Evolutionary conservation across 23 red algal species (phyloP).

Genomic region (Pyropia haitanensis): DNA sequence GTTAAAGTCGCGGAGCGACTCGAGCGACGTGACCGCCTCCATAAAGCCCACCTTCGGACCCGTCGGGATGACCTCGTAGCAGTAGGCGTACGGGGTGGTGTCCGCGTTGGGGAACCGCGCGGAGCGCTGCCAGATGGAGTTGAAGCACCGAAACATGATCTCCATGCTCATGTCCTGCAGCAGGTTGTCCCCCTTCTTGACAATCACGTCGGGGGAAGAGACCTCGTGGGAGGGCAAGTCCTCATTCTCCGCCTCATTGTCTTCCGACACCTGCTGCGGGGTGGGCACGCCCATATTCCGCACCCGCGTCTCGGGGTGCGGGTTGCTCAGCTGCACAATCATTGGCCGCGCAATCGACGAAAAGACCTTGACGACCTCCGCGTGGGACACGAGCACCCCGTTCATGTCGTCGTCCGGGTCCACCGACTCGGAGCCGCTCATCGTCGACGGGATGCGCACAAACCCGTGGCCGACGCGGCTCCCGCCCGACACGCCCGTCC

Average conservation of each 20-base stretch:
- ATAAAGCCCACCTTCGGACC: conserved; percentile 36
- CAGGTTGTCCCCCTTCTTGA: conserved; percentile 69
- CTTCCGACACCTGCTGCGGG: conserved; percentile 17
- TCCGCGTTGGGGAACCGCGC: conserved; percentile 4
- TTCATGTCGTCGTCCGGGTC: conserved; percentile 15
- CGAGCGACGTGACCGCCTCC: conserved; percentile 51
- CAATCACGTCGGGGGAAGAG: conserved; percentile 18
- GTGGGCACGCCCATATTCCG: conserved; percentile 13
- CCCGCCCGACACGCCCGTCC: background rate
- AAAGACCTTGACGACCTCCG: conserved; percentile 55
- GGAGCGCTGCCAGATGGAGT: conserved; percentile 50
- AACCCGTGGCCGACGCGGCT: background rate
- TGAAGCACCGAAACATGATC: conserved; percentile 62
- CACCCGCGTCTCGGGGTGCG: conserved; percentile 26
- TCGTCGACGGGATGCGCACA: background rate
- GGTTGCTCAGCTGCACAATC: conserved; percentile 43
- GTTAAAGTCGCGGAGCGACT: conserved; percentile 37
- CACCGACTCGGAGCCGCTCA: conserved; percentile 19
- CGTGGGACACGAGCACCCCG: conserved; percentile 31
- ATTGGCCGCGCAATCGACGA: conserved; percentile 65
- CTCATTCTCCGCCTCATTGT: conserved; percentile 29
- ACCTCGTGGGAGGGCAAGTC: conserved; percentile 16
- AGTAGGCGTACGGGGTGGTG: conserved; percentile 22
- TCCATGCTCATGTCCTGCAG: conserved; percentile 62
- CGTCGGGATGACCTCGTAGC: conserved; percentile 64